Base-by-base conservation (phyloP, 805 yeast species). In the Metschnikowia lochheadii region DNA sequence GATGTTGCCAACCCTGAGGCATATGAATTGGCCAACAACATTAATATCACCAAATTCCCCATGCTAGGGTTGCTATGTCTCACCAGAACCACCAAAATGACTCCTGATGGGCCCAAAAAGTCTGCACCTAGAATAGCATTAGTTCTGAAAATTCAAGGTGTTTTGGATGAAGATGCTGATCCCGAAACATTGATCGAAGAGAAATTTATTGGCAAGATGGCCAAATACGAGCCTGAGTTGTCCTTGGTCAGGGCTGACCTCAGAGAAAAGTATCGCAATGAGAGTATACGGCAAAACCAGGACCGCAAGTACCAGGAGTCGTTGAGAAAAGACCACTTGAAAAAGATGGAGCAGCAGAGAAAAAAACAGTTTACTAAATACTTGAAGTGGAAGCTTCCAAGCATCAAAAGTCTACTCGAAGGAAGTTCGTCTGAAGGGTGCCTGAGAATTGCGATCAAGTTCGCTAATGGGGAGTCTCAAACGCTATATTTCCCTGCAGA, bases 1-100 rank as follows among this genome's bases (percentile, higher is more conserved):
- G 85, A 88, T 62, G 80, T 86, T 21, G 77, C 79, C n/a, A 82
- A 83, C 50, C 81, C 90, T 18, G 98, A 92, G 65, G 88, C 92
- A 1, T 83, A 81, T 61, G 96, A 89, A 59, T 83, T 89, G 14
- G 86, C 96, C 0, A 84, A 86, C 61, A 82, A 85, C 36, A 77
- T 91, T 52, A 79, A 80, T 50, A 84, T 85, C 38, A 78, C 89
- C 18, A 78, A 80, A 56, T 83, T 84, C 60, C 99, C 99, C n/a
- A 86, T 87, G 62, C 65, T 88, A 33, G 96, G 92, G 0, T 69
- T 91, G 11, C 65, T 94, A 10, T 84, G 89, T 44, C 73, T 89
- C 49, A 86, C 89, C 15, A 78, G 83, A 45, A 72, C 74, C 14
- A 76, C 73, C 62, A 56, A 73, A 50, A 60, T 83, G 69, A 77